Evolutionary conservation across 2,329 filamentous ascomycete species (phyloP).

Genomic region (Cordyceps javanica): DNA sequence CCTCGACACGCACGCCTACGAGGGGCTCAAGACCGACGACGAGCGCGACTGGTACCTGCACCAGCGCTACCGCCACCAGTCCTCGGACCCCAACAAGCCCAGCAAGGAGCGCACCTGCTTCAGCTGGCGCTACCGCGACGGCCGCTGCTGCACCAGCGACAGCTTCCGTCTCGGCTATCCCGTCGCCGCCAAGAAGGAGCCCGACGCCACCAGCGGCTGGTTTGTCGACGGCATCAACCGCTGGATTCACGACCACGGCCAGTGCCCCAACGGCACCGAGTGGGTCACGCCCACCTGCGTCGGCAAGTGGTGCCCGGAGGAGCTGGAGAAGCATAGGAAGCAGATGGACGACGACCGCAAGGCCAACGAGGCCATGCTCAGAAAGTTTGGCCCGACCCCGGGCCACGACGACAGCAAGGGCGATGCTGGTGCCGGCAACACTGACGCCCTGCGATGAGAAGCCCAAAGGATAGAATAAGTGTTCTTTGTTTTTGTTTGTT

Average conservation of each 20-base stretch:
- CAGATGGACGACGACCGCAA: neutral
- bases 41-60: conserved; percentile 24
- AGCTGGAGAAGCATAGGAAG: neutral
- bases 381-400: neutral
- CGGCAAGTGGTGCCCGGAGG: conserved; percentile 4
- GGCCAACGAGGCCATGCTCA: neutral
- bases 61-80: conserved; percentile 20
- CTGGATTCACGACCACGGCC: conserved; percentile 39
- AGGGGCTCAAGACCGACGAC: conserved; percentile 21
- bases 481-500: too few relatives aligned
- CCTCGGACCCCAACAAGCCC: conserved; percentile 14
- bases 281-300: conserved; percentile 32
- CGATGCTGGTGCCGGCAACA: neutral
- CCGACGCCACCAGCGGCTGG: conserved; percentile 38
- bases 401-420: too few relatives aligned
- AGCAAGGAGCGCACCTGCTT: conserved; percentile 35
- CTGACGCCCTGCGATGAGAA: neutral
- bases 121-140: conserved; percentile 40
- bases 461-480: too few relatives aligned
- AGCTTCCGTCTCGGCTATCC: conserved; percentile 40
- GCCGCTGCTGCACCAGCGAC: conserved; percentile 36
- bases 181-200: conserved; percentile 24
- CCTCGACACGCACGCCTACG: conserved; percentile 29
- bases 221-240: conserved; percentile 40
- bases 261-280: conserved; percentile 29